Base-by-base conservation (phyloP, 1,284 basidiomycete genomes). In the Boletellus deceptivus region DNA sequence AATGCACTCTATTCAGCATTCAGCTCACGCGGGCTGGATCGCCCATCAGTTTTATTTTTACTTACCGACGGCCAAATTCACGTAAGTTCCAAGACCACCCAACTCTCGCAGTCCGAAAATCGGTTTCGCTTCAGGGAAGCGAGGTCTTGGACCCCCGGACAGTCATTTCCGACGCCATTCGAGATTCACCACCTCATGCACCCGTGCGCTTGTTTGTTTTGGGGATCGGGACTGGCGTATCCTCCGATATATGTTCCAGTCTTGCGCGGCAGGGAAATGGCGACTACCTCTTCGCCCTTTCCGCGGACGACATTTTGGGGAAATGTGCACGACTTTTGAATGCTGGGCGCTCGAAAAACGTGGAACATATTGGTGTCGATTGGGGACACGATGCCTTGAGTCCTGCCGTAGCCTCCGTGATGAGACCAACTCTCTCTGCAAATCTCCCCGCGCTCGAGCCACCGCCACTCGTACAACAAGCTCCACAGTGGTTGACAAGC, bases 11-110 rank as follows among this genome's bases (percentile, higher is more conserved):
- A 49, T 6, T 20, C 20, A 1, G 62, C 65, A 29, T 54, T 70
- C 8, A 29, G 25, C 3, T 55, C 44, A 10, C 67, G 61, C n/a
- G 39, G 22, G 3, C 45, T 46, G 18, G 63, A 65, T 37, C 67
- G 72, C 6, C 71, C 79, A 0, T 74, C 76, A 4, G 73, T 68
- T 1, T 60, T 80, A 1, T 82, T 83, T 53, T 60, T 82, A 17
- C 62, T 83, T 29, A 83, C 81, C 0, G 82, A 82, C 52, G 80
- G 80, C 7, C 60, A 71, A 47, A 72, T 78, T 41, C n/a, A n/a
- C n/a, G n/a, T n/a, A n/a, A n/a, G n/a, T n/a, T n/a, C n/a, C n/a
- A n/a, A n/a, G n/a, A n/a, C n/a, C n/a, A n/a, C n/a, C n/a, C n/a
- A n/a, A n/a, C n/a, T n/a, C n/a, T n/a, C n/a, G n/a, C n/a, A n/a